phyloP scores from a whole-genome alignment of 768 basidiomycete species.

The Amanita pallidorosea region DNA sequence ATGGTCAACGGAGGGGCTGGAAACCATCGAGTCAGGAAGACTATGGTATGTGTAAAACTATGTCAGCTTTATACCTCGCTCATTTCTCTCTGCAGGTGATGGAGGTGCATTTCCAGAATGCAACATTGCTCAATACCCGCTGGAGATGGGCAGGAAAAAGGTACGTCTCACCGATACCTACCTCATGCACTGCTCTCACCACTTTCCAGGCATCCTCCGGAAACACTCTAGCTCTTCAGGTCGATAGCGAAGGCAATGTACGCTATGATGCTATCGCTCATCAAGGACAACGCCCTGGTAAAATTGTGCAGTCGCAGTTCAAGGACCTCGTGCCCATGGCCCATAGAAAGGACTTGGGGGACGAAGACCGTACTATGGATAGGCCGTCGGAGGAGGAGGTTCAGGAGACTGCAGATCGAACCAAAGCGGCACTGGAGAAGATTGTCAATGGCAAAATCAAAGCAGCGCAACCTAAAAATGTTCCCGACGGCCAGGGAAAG shows the following conservation, averaged over 20 bases:
- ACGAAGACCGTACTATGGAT: constrained; percentile 69
- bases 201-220: constrained; percentile 67
- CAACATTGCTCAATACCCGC: constrained; percentile 93
- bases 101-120: constrained; percentile 92
- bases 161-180: constrained; percentile 27
- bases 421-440: constrained; percentile 85
- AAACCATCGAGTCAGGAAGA: constrained; percentile 74
- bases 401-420: constrained; percentile 83
- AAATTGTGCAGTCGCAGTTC: constrained; percentile 88
- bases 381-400: constrained; percentile 92
- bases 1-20: constrained; percentile 83
- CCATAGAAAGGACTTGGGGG: constrained; percentile 80
- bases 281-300: constrained; percentile 84
- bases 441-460: constrained; percentile 95
- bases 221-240: constrained; percentile 93
- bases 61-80: constrained; percentile 1
- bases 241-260: constrained; percentile 93
- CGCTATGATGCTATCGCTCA: constrained; percentile 95
- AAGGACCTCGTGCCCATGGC: constrained; percentile 93
- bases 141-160: constrained; percentile 95
- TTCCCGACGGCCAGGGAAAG: constrained; percentile 76
- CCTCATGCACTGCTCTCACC: not conserved
- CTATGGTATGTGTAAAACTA: constrained; percentile 47
- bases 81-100: constrained; percentile 36
- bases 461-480: constrained; percentile 94